Evolutionary conservation across 805 yeast species (phyloP).

Genomic region (Myxozyma kluyveri): DNA sequence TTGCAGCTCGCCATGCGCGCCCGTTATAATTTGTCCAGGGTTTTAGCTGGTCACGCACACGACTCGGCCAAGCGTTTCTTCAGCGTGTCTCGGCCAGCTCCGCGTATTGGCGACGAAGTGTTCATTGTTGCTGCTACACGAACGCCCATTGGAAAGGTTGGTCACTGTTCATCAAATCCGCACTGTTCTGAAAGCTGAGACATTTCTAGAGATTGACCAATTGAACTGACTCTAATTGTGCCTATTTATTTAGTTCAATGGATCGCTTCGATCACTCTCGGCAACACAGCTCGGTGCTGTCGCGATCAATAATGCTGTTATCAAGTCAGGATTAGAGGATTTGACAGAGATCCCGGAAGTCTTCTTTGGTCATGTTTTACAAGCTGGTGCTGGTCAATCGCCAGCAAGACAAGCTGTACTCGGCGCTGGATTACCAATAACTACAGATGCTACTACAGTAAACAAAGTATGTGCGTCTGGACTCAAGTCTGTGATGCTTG

Average conservation of each 20-base stretch:
- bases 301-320: conserved; percentile 82
- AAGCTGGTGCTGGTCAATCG: conserved; percentile 93
- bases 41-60: no score
- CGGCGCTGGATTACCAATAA: conserved; percentile 77
- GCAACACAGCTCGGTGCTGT: conserved; percentile 81
- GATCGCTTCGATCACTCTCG: conserved; percentile 63
- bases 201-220: no score
- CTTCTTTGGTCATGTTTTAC: conserved; percentile 85
- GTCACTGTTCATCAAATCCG: no score
- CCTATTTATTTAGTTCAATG: conserved; percentile 55
- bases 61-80: neutral
- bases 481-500: conserved; percentile 83
- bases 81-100: neutral
- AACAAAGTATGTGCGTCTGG: conserved; percentile 99
- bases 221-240: neutral
- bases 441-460: conserved; percentile 81
- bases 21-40: no score
- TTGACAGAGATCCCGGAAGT: conserved; percentile 68
- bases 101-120: conserved; percentile 41
- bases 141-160: conserved; percentile 82
- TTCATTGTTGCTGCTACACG: conserved; percentile 85
- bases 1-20: no score
- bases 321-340: conserved; percentile 35
- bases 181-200: no score
- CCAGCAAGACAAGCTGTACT: conserved; percentile 99